phyloP scores from a whole-genome alignment of 2,329 filamentous ascomycete species.

The Sporothrix curviconia region DNA sequence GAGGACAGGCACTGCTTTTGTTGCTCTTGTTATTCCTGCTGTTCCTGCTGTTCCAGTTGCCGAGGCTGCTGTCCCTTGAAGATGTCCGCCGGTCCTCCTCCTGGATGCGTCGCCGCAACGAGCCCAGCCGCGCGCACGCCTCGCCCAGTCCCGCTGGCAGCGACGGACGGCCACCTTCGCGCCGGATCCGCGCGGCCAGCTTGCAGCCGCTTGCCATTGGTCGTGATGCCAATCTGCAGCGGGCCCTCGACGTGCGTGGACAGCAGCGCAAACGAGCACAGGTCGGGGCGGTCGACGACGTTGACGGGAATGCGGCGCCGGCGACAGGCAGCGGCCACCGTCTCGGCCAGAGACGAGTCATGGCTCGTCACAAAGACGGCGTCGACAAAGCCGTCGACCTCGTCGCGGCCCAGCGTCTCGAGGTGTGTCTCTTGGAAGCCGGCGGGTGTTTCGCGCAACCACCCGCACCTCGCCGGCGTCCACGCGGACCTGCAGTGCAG shows the following conservation, averaged over 20 bases:
- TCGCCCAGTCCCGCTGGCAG: conserved; percentile 68
- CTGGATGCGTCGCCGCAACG: conserved; percentile 58
- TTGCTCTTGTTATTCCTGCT: no score
- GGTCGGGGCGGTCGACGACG: conserved; percentile 75
- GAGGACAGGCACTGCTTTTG: conserved; percentile 22
- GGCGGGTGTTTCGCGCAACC: conserved; percentile 60
- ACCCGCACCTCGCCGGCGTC: conserved; percentile 60
- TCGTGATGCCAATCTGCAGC: conserved; percentile 90
- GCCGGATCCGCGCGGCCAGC: conserved; percentile 77
- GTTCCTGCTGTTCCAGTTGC: no score
- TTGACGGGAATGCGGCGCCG: conserved; percentile 85
- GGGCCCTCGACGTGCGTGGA: conserved; percentile 87
- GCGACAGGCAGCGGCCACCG: conserved; percentile 67
- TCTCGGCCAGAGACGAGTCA: neutral
- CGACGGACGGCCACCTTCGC: conserved; percentile 77
- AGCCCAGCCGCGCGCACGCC: conserved; percentile 72
- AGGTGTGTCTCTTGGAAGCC: conserved; percentile 66
- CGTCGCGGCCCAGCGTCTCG: conserved; percentile 67
- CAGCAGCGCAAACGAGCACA: conserved; percentile 85
- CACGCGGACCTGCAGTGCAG: conserved; percentile 54
- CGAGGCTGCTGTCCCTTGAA: neutral
- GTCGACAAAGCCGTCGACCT: conserved; percentile 74
- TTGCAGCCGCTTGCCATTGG: conserved; percentile 93
- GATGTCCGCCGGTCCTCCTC: conserved; percentile 28
- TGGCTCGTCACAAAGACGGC: conserved; percentile 75